A percentile compares a stretch with the other conserved stretches of the same genome.
These are phyloP conservation scores for Monilinia laxa DNA, from an alignment of 2,329 filamentous ascomycete species.

Conservation along the genomic window DNA sequence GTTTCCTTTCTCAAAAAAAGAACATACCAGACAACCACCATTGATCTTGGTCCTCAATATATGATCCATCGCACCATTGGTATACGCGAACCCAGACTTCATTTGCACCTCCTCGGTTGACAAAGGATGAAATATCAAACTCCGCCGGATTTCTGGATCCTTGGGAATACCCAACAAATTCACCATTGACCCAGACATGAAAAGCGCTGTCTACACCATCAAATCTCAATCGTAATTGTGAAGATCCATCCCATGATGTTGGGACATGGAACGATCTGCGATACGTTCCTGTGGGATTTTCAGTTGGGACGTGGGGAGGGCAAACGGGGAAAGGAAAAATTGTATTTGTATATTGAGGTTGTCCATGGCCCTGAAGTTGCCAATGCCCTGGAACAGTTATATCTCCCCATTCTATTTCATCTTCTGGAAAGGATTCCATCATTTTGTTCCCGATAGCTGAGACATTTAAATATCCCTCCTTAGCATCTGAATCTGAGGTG, in stretches of 20 bases:
- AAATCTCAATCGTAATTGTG: constrained; percentile 63
- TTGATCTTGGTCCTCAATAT: constrained; percentile 67
- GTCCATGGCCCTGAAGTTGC: constrained; percentile 67
- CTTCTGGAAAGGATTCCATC: neutral
- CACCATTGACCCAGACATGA: constrained; percentile 66
- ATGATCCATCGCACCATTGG: constrained; percentile 67
- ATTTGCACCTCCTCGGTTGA: constrained; percentile 51
- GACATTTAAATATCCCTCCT: constrained; percentile 2
- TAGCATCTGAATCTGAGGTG: neutral
- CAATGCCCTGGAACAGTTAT: constrained; percentile 66
- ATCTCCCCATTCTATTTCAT: constrained; percentile 19
- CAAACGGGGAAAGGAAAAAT: constrained; percentile 64
- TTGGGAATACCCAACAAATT: constrained; percentile 65
- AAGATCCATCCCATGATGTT: constrained; percentile 40
- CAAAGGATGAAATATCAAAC: constrained; percentile 60
- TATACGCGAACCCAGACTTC: constrained; percentile 64
- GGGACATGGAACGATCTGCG: constrained; percentile 50
- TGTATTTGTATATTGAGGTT: constrained; percentile 65
- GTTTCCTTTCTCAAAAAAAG: neutral
- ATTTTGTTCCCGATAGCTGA: neutral
- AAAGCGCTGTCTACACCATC: constrained; percentile 72
- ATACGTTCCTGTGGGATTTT: constrained; percentile 56
- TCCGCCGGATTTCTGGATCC: constrained; percentile 68
- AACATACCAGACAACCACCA: constrained; percentile 62
- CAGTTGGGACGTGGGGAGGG: constrained; percentile 57